These are phyloP conservation scores for Myxozyma neotropica DNA, from an alignment of 805 yeast species.

Conservation along the genomic window DNA sequence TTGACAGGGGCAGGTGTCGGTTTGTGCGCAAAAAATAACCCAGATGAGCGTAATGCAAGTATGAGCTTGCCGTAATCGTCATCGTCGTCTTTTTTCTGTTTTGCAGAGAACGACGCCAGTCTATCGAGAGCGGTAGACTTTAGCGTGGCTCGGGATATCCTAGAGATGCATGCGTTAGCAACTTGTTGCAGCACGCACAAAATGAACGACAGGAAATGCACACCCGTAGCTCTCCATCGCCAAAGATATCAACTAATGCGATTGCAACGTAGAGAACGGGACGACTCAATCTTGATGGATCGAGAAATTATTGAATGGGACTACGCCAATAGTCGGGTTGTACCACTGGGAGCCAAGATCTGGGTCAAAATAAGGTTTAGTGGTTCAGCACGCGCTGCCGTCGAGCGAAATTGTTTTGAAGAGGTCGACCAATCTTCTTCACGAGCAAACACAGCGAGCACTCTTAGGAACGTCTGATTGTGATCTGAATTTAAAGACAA, in stretches of 20 bases:
- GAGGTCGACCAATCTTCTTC: background rate
- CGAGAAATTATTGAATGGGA: no score
- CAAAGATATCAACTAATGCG: background rate
- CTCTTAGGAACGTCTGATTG: background rate
- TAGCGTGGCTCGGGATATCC: conserved; percentile 45
- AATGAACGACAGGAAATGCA: background rate
- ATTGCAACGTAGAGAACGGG: background rate
- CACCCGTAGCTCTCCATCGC: conserved; percentile 11
- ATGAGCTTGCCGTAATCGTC: conserved; percentile 33
- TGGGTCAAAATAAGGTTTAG: conserved; percentile 2
- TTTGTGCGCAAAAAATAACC: conserved; percentile 36
- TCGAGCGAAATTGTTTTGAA: background rate
- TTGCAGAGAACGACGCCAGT: conserved; percentile 44
- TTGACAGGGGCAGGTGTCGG: conserved; percentile 27
- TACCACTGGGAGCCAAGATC: background rate
- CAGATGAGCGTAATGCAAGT: conserved; percentile 38
- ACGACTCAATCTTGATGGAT: no score
- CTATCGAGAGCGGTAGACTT: conserved; percentile 46
- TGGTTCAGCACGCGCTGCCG: background rate
- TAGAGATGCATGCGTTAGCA: conserved; percentile 23
- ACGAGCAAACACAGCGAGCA: background rate
- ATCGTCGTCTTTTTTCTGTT: conserved; percentile 31
- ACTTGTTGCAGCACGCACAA: background rate
- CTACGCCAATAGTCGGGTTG: background rate
- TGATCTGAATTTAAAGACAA: no score